Evolutionary conservation across 2,329 filamentous ascomycete genomes (phyloP).

Genomic region (Fusarium temperatum): DNA sequence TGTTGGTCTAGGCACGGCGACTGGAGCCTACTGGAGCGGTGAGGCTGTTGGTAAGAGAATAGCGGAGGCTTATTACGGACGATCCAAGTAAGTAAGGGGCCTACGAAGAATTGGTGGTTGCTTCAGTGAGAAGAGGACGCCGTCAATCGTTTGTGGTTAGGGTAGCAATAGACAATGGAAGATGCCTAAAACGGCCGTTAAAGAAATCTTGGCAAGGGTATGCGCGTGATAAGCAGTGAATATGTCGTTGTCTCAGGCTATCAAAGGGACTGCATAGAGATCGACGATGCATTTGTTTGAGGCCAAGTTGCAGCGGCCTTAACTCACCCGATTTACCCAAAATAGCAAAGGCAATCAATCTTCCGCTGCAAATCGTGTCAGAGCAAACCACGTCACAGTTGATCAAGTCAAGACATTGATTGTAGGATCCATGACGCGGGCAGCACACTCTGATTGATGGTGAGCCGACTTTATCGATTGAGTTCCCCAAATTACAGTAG

Average conservation of each 20-base stretch:
- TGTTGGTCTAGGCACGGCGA: slow-evolving; percentile 86
- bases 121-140: background rate
- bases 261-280: slow-evolving; percentile 11
- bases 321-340: background rate
- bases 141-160: background rate
- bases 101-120: background rate
- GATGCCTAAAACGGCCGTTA: background rate
- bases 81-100: slow-evolving; percentile 32
- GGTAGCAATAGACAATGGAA: background rate
- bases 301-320: background rate
- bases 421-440: slow-evolving; percentile 29
- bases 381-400: background rate
- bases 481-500: slow-evolving; percentile 26
- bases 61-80: slow-evolving; percentile 64
- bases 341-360: background rate
- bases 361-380: background rate
- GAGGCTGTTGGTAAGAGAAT: slow-evolving; percentile 78
- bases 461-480: slow-evolving; percentile 31
- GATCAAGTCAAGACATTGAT: background rate
- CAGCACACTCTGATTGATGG: slow-evolving; percentile 2
- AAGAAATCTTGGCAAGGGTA: background rate
- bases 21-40: slow-evolving; percentile 92
- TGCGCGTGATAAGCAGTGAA: slow-evolving; percentile 33
- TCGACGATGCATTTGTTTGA: slow-evolving; percentile 20
- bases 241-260: slow-evolving; percentile 11